phyloP scores from a whole-genome alignment of 2,329 filamentous ascomycete genomes.

The Aureobasidium sp. region DNA sequence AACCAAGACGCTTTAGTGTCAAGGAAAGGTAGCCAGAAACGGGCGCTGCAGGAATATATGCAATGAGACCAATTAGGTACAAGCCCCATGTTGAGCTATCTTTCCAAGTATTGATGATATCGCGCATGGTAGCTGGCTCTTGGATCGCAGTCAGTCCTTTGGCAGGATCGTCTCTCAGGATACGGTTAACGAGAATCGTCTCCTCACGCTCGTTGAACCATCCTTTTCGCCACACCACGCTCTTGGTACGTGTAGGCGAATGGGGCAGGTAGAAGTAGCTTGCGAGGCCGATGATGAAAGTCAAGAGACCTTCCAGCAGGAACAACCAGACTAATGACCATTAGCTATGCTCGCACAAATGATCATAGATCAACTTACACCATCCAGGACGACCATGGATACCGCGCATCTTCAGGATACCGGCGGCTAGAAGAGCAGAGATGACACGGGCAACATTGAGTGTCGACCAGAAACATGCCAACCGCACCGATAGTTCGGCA shows the following conservation, averaged over 20 bases:
- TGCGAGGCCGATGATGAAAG: constrained; percentile 16
- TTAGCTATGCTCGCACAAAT: not conserved
- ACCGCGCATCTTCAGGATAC: constrained; percentile 18
- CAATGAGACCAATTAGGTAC: constrained; percentile 41
- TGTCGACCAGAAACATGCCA: constrained; percentile 14
- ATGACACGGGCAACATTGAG: constrained; percentile 16
- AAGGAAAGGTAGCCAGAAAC: constrained; percentile 51
- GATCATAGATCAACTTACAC: not conserved
- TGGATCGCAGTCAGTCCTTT: constrained; percentile 16
- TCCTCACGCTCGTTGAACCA: constrained; percentile 28
- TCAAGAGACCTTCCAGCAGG: constrained; percentile 17
- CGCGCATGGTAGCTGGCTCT: constrained; percentile 14
- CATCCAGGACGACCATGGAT: constrained; percentile 16
- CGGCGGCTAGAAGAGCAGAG: constrained; percentile 17
- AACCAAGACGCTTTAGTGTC: constrained; percentile 50
- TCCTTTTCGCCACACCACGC: constrained; percentile 19
- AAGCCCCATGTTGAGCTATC: constrained; percentile 15
- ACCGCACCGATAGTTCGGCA: constrained; percentile 15
- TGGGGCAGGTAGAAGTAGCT: constrained; percentile 26
- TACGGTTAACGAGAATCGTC: constrained; percentile 25
- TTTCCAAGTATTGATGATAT: constrained; percentile 14
- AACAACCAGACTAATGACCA: constrained; percentile 16
- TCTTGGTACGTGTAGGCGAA: constrained; percentile 26
- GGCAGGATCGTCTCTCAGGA: constrained; percentile 17
- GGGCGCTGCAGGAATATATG: constrained; percentile 48